Percentiles rank a stretch among this genome's conserved stretches.
Evolutionary conservation across 495 filamentous ascomycete species (phyloP).

Genomic region (Neurospora sp.): DNA sequence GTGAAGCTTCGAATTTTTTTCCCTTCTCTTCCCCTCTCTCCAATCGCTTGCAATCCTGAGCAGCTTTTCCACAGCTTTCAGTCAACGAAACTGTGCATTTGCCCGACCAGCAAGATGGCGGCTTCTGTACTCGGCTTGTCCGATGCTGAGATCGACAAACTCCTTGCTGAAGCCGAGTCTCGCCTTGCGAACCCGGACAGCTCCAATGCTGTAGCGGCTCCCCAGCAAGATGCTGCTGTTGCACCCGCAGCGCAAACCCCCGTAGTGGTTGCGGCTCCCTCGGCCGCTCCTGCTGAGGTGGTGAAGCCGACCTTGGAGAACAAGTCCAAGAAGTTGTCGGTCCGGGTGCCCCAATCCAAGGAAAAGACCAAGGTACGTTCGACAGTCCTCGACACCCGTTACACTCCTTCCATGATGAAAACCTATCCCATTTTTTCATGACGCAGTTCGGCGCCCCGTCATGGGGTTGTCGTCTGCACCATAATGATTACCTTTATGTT

Average conservation of each 20-base stretch:
- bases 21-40: neutral
- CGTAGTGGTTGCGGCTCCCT: conserved; percentile 3
- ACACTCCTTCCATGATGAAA: conserved; percentile 27
- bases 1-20: conserved; percentile 9
- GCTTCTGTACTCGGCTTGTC: conserved; percentile 10
- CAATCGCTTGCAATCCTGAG: neutral
- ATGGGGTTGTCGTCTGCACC: conserved; percentile 31
- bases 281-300: conserved; percentile 14
- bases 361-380: conserved; percentile 31
- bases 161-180: conserved; percentile 22
- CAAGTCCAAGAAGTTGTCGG: conserved; percentile 25
- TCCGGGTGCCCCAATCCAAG: conserved; percentile 31
- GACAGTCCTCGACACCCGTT: neutral
- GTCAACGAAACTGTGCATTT: neutral
- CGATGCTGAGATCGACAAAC: conserved; percentile 21
- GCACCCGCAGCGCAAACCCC: conserved; percentile 3
- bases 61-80: neutral
- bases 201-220: conserved; percentile 5
- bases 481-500: conserved; percentile 60
- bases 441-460: conserved; percentile 36
- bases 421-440: conserved; percentile 27
- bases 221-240: neutral
- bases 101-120: conserved; percentile 9
- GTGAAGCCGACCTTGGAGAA: conserved; percentile 10
- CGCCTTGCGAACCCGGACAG: conserved; percentile 17